phyloP scores from a whole-genome alignment of 1,284 basidiomycete genomes.

The Ganoderma sinense region DNA sequence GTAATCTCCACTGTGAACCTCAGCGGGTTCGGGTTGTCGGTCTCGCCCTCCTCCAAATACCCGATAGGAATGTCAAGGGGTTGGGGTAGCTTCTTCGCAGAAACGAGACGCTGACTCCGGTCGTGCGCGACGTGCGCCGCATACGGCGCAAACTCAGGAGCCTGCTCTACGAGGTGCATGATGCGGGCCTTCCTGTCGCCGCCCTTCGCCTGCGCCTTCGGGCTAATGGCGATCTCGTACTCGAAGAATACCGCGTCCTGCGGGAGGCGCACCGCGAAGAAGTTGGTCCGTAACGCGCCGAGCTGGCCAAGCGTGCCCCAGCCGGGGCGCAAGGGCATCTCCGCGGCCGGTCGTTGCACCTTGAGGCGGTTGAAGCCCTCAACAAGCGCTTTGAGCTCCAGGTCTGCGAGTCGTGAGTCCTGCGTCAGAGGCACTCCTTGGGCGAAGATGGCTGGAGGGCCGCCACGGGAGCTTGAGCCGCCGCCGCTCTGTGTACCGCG shows the following conservation, averaged over 20 bases:
- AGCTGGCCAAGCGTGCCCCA: conserved; percentile 65
- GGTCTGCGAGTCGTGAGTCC: conserved; percentile 49
- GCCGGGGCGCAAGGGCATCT: conserved; percentile 69
- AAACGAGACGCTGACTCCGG: conserved; percentile 61
- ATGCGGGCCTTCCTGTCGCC: conserved; percentile 58
- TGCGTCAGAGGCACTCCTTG: conserved; percentile 48
- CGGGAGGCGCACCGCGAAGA: conserved; percentile 64
- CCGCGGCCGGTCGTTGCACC: conserved; percentile 35
- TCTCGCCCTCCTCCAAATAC: conserved; percentile 64
- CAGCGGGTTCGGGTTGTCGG: conserved; percentile 50
- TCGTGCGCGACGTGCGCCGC: conserved; percentile 68
- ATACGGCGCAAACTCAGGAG: conserved; percentile 49
- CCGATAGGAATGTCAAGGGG: conserved; percentile 57
- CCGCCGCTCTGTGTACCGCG: not conserved
- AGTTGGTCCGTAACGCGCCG: conserved; percentile 69
- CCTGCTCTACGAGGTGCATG: conserved; percentile 64
- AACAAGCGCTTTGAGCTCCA: conserved; percentile 50
- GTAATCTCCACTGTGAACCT: conserved; percentile 61
- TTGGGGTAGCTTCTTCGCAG: conserved; percentile 61
- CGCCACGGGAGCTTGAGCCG: conserved; percentile 27
- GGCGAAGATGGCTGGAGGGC: conserved; percentile 38
- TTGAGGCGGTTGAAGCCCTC: conserved; percentile 49
- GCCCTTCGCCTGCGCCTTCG: conserved; percentile 55
- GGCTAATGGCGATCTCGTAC: conserved; percentile 64
- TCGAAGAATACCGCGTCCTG: conserved; percentile 59